A percentile compares a stretch with the other conserved stretches of the same genome.
Conservation (phyloP, 2,329 filamentous ascomycete genomes). For the Albophoma yamanashiensis region DNA sequence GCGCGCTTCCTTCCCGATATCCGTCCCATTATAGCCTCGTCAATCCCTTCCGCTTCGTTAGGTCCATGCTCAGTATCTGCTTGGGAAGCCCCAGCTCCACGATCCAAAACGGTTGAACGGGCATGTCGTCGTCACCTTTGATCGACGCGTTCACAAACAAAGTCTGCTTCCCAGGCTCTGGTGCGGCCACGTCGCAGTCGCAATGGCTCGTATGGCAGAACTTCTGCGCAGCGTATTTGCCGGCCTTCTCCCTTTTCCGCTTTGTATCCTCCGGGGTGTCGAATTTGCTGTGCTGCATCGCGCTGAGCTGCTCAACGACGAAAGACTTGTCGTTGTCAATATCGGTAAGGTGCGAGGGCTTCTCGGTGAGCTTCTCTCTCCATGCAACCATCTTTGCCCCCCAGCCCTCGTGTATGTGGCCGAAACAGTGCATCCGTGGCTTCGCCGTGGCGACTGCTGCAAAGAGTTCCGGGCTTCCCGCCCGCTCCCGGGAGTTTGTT, state of each 20-base stretch:
- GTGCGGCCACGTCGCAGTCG: not conserved
- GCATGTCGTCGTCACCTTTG: not conserved
- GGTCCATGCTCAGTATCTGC: not conserved
- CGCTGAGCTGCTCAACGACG: not conserved
- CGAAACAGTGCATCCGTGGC: not conserved
- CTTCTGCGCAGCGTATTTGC: not conserved
- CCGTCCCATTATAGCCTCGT: not conserved
- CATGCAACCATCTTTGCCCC: not conserved
- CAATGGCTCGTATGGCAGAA: not conserved
- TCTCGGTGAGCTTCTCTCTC: not conserved
- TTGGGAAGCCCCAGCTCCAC: not conserved
- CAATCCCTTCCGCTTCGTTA: not conserved
- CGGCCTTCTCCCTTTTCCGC: not conserved
- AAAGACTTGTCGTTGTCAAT: not conserved
- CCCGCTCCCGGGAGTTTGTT: not conserved
- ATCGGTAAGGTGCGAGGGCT: not conserved
- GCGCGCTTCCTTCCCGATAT: not conserved
- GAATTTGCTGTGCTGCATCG: not conserved
- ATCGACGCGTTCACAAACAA: not conserved
- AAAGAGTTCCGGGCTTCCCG: not conserved
- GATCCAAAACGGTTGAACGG: not conserved
- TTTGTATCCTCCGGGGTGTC: not conserved
- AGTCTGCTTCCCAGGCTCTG: not conserved
- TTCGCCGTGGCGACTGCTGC: not conserved
- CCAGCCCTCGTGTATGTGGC: not conserved